These are phyloP conservation scores for Aquilaria malaccensis DNA, from an alignment of 345 rosid genomes.

Conservation along the genomic window DNA sequence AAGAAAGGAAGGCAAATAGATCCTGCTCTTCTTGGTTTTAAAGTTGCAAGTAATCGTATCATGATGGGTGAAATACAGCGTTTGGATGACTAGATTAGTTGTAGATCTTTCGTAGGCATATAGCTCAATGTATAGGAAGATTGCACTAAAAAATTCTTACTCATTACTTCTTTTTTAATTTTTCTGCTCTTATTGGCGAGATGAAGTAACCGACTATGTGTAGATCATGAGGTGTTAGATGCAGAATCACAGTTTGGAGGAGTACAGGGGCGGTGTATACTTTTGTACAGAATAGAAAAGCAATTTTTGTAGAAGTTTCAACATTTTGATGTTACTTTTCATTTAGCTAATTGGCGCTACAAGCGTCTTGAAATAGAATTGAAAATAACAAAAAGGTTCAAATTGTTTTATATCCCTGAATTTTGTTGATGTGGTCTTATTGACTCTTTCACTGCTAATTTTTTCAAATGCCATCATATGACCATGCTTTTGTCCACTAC, in stretches of 20 bases:
- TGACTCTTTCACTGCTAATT: too few relatives aligned
- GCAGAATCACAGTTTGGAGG: background rate
- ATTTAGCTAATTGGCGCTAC: too few relatives aligned
- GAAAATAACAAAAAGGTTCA: too few relatives aligned
- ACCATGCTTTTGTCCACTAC: too few relatives aligned
- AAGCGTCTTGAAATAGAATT: too few relatives aligned
- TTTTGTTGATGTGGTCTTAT: too few relatives aligned
- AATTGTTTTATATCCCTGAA: too few relatives aligned
- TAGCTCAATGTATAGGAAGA: conserved; percentile 7
- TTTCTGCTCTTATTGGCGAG: background rate
- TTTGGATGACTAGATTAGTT: conserved; percentile 42
- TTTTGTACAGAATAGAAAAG: conserved; percentile 14
- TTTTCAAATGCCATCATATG: too few relatives aligned
- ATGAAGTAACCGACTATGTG: too few relatives aligned
- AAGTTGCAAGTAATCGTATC: conserved; percentile 85
- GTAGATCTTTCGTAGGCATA: conserved; percentile 22
- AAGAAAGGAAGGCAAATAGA: conserved; percentile 87
- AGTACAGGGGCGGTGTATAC: background rate
- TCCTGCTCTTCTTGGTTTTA: conserved; percentile 88
- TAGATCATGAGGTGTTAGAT: too few relatives aligned
- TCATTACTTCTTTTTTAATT: background rate
- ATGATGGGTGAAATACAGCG: conserved; percentile 92
- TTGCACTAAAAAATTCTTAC: background rate
- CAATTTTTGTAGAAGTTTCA: too few relatives aligned
- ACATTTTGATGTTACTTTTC: too few relatives aligned